A percentile compares a stretch with the other conserved stretches of the same genome.
These are phyloP conservation scores for Cubamyces sp. DNA, from an alignment of 768 basidiomycete genomes.

Conservation along the genomic window DNA sequence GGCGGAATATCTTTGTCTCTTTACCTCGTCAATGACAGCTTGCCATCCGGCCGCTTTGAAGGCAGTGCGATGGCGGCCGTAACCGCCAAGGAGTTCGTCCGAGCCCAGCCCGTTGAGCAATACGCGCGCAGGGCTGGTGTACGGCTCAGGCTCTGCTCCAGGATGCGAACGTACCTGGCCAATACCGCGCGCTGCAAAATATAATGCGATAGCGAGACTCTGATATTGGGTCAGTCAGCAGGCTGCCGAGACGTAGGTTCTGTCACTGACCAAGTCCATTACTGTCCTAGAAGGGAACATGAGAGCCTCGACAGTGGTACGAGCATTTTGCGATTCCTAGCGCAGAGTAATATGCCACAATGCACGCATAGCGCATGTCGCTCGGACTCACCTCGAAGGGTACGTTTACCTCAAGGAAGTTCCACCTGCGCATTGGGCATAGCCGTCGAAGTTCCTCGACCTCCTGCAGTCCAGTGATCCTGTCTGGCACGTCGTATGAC, in stretches of 20 bases:
- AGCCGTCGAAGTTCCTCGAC: slow-evolving; percentile 74
- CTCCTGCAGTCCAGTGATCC: slow-evolving; percentile 78
- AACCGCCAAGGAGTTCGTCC: slow-evolving; percentile 94
- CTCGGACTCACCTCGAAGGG: background rate
- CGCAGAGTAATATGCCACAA: slow-evolving; percentile 9
- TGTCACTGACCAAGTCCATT: slow-evolving; percentile 82
- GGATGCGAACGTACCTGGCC: slow-evolving; percentile 55
- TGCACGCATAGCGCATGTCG: background rate
- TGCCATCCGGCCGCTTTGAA: slow-evolving; percentile 72
- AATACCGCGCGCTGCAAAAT: slow-evolving; percentile 85
- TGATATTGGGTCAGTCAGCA: slow-evolving; percentile 36
- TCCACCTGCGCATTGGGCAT: slow-evolving; percentile 86
- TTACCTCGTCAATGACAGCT: slow-evolving; percentile 82
- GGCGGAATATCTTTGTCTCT: slow-evolving; percentile 4
- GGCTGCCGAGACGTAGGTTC: background rate
- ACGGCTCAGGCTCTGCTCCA: slow-evolving; percentile 48
- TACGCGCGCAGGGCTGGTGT: slow-evolving; percentile 78
- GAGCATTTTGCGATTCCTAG: slow-evolving; percentile 69
- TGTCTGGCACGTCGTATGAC: slow-evolving; percentile 84
- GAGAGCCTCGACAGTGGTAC: slow-evolving; percentile 58
- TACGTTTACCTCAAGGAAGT: slow-evolving; percentile 64
- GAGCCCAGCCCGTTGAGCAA: slow-evolving; percentile 91
- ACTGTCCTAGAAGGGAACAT: slow-evolving; percentile 85
- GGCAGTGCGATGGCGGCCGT: slow-evolving; percentile 83
- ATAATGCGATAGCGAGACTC: slow-evolving; percentile 92